phyloP scores from a whole-genome alignment of 2,329 filamentous ascomycete genomes.

The Xylaria sp. region DNA sequence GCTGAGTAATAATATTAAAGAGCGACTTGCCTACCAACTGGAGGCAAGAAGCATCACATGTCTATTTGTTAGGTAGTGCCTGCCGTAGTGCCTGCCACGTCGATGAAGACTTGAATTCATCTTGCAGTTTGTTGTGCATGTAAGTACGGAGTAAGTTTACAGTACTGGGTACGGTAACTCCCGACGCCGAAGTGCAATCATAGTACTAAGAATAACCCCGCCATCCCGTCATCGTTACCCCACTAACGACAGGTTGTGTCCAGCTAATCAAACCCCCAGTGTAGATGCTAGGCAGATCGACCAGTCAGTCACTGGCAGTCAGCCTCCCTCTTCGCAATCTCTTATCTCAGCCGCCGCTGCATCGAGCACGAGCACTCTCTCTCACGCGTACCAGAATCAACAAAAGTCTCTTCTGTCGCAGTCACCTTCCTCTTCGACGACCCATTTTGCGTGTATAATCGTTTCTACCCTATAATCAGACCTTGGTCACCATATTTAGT shows the following conservation, averaged over 20 bases:
- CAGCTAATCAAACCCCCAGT: background rate
- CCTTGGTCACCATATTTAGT: background rate
- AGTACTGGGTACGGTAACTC: background rate
- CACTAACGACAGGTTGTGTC: slow-evolving; percentile 18
- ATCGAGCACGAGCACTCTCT: background rate
- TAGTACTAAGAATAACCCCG: slow-evolving; percentile 26
- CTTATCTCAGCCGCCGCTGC: slow-evolving; percentile 27
- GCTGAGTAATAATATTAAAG: slow-evolving; percentile 12
- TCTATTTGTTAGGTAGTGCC: too few species aligned
- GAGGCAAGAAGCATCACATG: too few species aligned
- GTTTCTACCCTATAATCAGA: too few species aligned
- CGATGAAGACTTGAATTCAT: too few species aligned
- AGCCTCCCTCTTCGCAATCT: slow-evolving; percentile 17
- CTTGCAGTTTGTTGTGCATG: background rate
- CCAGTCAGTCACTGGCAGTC: background rate
- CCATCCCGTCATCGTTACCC: slow-evolving; percentile 33
- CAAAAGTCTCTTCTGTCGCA: background rate
- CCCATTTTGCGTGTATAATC: background rate
- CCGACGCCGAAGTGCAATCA: background rate
- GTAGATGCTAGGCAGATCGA: background rate
- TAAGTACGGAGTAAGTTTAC: background rate
- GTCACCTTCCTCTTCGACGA: background rate
- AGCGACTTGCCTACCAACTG: background rate
- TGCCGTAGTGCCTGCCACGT: too few species aligned
- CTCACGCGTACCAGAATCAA: slow-evolving; percentile 1